Percentiles rank a stretch among this genome's conserved stretches.
phyloP scores from a whole-genome alignment of 2,329 filamentous ascomycete genomes.

The Xylariales sp. region DNA sequence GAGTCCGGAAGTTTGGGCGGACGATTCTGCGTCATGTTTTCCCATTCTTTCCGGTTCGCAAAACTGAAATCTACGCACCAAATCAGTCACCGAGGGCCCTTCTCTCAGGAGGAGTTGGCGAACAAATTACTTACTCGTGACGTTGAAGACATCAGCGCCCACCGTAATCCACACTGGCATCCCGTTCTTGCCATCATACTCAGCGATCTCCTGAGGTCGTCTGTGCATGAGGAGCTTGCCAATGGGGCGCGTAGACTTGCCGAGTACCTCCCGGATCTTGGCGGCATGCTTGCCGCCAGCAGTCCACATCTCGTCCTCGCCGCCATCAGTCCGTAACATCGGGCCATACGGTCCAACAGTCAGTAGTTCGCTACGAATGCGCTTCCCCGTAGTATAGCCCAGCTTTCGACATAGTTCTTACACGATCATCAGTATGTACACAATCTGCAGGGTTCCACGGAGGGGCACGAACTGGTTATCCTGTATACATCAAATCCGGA shows the following conservation, averaged over 20 bases:
- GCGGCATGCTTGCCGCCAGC: neutral
- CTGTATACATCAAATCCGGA: constrained; percentile 12
- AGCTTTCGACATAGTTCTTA: constrained; percentile 3
- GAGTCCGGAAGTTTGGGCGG: too few relatives aligned
- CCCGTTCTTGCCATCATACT: constrained; percentile 8
- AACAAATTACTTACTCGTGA: constrained; percentile 16
- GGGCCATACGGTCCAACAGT: constrained; percentile 2
- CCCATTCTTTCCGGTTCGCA: neutral
- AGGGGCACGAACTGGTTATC: constrained; percentile 8
- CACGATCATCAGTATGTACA: neutral
- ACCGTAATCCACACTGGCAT: constrained; percentile 11
- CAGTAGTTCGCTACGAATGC: constrained; percentile 2
- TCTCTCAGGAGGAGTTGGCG: too few relatives aligned
- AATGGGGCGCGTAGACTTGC: neutral
- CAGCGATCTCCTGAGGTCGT: constrained; percentile 7
- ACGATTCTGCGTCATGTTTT: neutral
- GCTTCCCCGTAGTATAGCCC: neutral
- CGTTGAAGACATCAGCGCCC: constrained; percentile 11
- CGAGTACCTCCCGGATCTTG: constrained; percentile 1
- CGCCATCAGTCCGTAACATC: neutral
- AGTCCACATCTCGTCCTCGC: neutral
- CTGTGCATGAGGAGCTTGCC: constrained; percentile 7
- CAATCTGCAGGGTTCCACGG: too few relatives aligned
- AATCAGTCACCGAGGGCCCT: too few relatives aligned
- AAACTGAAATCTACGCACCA: neutral